Base-by-base conservation (phyloP, 768 basidiomycete genomes). In the Auricularia cornea region DNA sequence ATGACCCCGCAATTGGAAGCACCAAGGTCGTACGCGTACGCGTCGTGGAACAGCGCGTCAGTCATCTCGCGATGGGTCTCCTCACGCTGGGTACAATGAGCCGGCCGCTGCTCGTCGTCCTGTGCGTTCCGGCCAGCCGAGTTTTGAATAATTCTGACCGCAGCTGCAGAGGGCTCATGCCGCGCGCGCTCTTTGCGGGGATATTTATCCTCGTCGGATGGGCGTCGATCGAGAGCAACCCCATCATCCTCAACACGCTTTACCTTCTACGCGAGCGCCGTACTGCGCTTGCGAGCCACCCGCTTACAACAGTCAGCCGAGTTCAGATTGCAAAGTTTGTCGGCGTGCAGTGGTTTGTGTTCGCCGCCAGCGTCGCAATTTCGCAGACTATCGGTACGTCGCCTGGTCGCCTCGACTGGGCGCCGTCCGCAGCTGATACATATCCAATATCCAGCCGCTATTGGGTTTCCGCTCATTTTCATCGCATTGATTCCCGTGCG, bases 21-120 rank as follows among this genome's bases (percentile, higher is more conserved):
- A 57, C 28, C 16, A 31, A 29, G 16, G 54, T 57, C 26, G 54
- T 57, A 10, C 23, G 54, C 6, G 26, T 26, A 30, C 33, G 60
- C 40, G 73, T 80, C 1, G 77, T 80, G 18, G 79, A 80, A 66
- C 78, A 80, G 71, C 61, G 79, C 41, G 72, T 79, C 2, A 78
- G 77, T 10, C 77, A 79, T 63, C 68, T 78, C 23, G 73, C 73
- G 51, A 70, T 79, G 70, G 75, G 79, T 23, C 60, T 61, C 3
- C 60, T 61, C n/a, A 51, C 60, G 20, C 60, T 61, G 8, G 60
- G 60, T 23, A 44, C 40, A 10, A 61, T 61, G 60, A 30, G 38
- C 20, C 29, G 60, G 29, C 60, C 60, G 29, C 40, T 61, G 26
- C 60, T 61, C 40, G 41, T 44, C 29, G 40, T 61, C 4, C 20